A percentile compares a stretch with the other conserved stretches of the same genome.
These are phyloP conservation scores for Tuber borchii DNA, from an alignment of 495 filamentous ascomycete species.

Conservation along the genomic window DNA sequence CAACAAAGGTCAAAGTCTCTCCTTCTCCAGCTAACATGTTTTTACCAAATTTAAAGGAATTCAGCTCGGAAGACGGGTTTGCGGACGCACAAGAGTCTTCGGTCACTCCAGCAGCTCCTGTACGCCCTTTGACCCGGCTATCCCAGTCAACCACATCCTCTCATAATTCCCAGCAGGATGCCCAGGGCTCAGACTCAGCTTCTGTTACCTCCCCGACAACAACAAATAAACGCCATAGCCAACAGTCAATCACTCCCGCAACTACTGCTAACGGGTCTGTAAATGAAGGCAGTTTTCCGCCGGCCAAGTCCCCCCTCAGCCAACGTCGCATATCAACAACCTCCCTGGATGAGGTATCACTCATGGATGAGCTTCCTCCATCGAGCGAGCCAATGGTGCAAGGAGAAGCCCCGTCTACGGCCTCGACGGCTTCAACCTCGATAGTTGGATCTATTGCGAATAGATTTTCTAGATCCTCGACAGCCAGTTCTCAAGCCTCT, in stretches of 20 bases:
- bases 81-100: slow-evolving; percentile 39
- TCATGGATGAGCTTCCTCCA: slow-evolving; percentile 42
- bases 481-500: slow-evolving; percentile 32
- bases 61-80: slow-evolving; percentile 37
- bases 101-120: slow-evolving; percentile 19
- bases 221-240: slow-evolving; percentile 33
- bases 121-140: slow-evolving; percentile 20
- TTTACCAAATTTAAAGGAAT: slow-evolving; percentile 30
- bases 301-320: slow-evolving; percentile 33
- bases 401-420: slow-evolving; percentile 13
- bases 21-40: slow-evolving; percentile 29
- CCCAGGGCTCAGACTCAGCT: slow-evolving; percentile 24
- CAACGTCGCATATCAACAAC: slow-evolving; percentile 40
- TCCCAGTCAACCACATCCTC: slow-evolving; percentile 38
- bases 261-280: slow-evolving; percentile 37
- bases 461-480: slow-evolving; percentile 40
- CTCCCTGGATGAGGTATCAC: slow-evolving; percentile 41
- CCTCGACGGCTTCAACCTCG: slow-evolving; percentile 32
- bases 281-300: slow-evolving; percentile 28
- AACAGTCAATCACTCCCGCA: slow-evolving; percentile 35
- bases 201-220: slow-evolving; percentile 14
- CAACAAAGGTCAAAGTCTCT: slow-evolving; percentile 28
- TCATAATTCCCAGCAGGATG: slow-evolving; percentile 26
- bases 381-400: slow-evolving; percentile 17
- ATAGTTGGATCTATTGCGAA: slow-evolving; percentile 42